These are phyloP conservation scores for Intubia oerlemansii DNA, from an alignment of 2,329 filamentous ascomycete species.

Conservation along the genomic window DNA sequence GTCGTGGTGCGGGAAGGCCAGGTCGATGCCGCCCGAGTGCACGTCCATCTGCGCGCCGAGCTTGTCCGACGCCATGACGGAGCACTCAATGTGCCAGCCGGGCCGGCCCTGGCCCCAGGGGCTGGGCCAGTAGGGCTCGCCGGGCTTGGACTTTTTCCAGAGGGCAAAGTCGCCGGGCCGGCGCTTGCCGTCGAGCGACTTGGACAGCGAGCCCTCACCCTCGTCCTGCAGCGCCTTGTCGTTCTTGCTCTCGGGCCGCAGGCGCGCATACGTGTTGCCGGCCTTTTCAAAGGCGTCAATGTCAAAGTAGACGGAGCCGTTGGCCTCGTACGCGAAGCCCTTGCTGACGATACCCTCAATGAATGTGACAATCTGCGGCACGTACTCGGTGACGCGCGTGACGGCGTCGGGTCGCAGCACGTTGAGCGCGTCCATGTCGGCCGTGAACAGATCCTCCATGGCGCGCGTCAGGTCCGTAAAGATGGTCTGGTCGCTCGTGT, in stretches of 20 bases:
- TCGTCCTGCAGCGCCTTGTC: conserved; percentile 43
- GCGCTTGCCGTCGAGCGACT: conserved; percentile 35
- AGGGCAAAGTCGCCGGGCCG: conserved; percentile 45
- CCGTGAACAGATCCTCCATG: conserved; percentile 46
- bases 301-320: conserved; percentile 53
- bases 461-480: conserved; percentile 43
- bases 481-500: conserved; percentile 40
- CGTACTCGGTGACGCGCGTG: conserved; percentile 48
- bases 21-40: conserved; percentile 50
- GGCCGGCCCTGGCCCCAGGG: conserved; percentile 47
- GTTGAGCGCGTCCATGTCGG: conserved; percentile 45
- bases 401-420: conserved; percentile 41
- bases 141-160: conserved; percentile 40
- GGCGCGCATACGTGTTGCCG: conserved; percentile 42
- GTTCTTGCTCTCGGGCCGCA: conserved; percentile 49
- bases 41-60: conserved; percentile 47
- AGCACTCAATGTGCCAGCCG: conserved; percentile 59
- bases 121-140: conserved; percentile 30
- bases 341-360: conserved; percentile 45
- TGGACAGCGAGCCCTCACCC: conserved; percentile 43
- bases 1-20: conserved; percentile 24
- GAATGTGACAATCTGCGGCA: conserved; percentile 36
- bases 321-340: conserved; percentile 39
- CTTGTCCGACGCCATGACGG: conserved; percentile 47
- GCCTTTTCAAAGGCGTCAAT: conserved; percentile 43